Base-by-base conservation (phyloP, 179 eudicot genomes). In the Silene noctiflora region DNA sequence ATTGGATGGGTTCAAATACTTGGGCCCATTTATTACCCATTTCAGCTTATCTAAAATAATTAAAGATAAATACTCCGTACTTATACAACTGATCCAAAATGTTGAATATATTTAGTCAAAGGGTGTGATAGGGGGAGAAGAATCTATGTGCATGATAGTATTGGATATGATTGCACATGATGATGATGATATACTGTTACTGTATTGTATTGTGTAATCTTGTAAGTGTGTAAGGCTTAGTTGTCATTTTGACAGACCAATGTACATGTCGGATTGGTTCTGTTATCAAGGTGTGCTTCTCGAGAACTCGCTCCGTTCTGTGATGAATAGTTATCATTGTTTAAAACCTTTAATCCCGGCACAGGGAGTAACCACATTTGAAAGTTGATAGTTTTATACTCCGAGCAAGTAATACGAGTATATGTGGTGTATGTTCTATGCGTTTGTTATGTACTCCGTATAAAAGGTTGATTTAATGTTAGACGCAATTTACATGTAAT, bases 141-240 rank as follows among this genome's bases (percentile, higher is more conserved):
- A 74, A 74, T 81, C 69, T 78, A 70, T 25, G 75, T 70, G 29
- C 51, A 74, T 29, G 33, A 29, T 29, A 53, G 42, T 35, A 46
- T n/a, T 76, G 24, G 78, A 81, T 78, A 79, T 79, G 71, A 79
- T 76, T 85, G 82, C 81, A 81, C 76, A 78, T 83, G 81, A 76
- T 69, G 63, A 55, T 12, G 14, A 8, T 65, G 7, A 10, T 60
- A 2, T 42, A 8, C 7, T 9, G 12, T 5, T 42, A 8, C 7
- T 9, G 12, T 48, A 46, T 31, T 56, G 27, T 67, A 19, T 74
- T 35, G 16, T 66, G 72, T 73, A 73, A 55, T 4, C 14, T 21
- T 22, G 60, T 56, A 10, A 21, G 67, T 0, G n/a, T 13, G 35
- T 27, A 3, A 11, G 67, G 17, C 53, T 55, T 64, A 77, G 63